Evolutionary conservation across 1,139 yeast genomes (phyloP).

Genomic region (Pichia sp.): DNA sequence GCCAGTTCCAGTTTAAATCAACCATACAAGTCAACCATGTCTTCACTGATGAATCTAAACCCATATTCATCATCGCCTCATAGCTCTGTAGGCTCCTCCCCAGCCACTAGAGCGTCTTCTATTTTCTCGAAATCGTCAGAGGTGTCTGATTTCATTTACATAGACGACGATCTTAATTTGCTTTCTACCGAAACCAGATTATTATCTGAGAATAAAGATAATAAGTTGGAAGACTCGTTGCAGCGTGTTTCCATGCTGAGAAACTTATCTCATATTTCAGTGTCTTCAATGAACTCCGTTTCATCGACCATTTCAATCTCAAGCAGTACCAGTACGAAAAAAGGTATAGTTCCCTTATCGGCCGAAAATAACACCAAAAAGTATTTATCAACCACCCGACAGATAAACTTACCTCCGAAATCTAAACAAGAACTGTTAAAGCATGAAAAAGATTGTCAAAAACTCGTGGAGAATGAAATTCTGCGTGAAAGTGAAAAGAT

Average conservation of each 20-base stretch:
- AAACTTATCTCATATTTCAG: constrained; percentile 9
- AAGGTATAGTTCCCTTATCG: background rate
- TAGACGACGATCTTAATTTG: constrained; percentile 20
- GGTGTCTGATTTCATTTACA: constrained; percentile 19
- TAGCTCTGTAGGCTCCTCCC: constrained; percentile 16
- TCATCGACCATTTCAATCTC: background rate
- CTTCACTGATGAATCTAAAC: constrained; percentile 1
- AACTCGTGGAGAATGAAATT: constrained; percentile 41
- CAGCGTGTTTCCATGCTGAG: constrained; percentile 28
- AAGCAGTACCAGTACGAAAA: background rate
- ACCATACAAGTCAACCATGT: constrained; percentile 1
- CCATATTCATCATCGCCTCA: background rate
- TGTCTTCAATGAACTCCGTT: background rate
- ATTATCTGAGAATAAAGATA: constrained; percentile 34
- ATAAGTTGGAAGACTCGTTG: constrained; percentile 32
- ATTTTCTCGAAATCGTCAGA: constrained; percentile 28
- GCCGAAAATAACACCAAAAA: constrained; percentile 10
- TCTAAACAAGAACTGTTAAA: constrained; percentile 41
- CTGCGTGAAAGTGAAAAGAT: constrained; percentile 32
- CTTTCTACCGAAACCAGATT: constrained; percentile 41
- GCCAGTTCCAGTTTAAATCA: background rate
- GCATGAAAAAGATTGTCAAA: constrained; percentile 50
- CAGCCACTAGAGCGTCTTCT: constrained; percentile 38
- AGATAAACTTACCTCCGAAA: constrained; percentile 63
- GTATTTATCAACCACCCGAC: constrained; percentile 46